A percentile compares a stretch with the other conserved stretches of the same genome.
Conservation (phyloP, 345 rosid species). For the Kernera saxatilis region DNA sequence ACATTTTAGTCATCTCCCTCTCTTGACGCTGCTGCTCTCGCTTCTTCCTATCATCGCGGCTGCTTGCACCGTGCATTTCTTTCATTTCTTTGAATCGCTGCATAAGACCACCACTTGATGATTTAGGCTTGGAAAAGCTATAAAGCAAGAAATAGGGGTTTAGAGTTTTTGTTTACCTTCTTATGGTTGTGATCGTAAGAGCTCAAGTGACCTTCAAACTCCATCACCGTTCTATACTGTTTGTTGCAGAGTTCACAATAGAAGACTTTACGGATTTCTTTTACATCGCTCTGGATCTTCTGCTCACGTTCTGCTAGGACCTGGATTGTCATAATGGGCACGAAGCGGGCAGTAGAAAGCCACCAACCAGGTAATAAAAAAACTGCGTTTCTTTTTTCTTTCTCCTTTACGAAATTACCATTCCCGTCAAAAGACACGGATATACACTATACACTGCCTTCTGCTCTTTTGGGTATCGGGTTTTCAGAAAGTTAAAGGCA, state of each 20-base stretch:
- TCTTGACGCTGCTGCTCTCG: slow-evolving; percentile 87
- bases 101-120: neutral
- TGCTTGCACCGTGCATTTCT: slow-evolving; percentile 79
- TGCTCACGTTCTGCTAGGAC: slow-evolving; percentile 98
- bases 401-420: slow-evolving; percentile 61
- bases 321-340: slow-evolving; percentile 99
- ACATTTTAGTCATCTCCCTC: slow-evolving; percentile 89
- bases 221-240: slow-evolving; percentile 94
- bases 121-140: neutral
- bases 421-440: slow-evolving; percentile 70
- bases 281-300: slow-evolving; percentile 92
- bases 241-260: slow-evolving; percentile 94
- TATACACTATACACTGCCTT: slow-evolving; percentile 77
- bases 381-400: slow-evolving; percentile 57
- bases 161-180: slow-evolving; percentile 49
- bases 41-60: slow-evolving; percentile 91
- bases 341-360: slow-evolving; percentile 99
- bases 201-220: slow-evolving; percentile 92
- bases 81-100: slow-evolving; percentile 97
- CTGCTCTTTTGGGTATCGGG: slow-evolving; percentile 44
- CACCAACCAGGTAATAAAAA: slow-evolving; percentile 98
- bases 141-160: neutral
- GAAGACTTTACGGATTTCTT: slow-evolving; percentile 89
- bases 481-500: slow-evolving; percentile 54
- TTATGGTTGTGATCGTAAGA: slow-evolving; percentile 99